Evolutionary conservation across 2,329 filamentous ascomycete species (phyloP), one percentile per base, ranked within the genome.

Genomic region (Seiridium unicorne): DNA sequence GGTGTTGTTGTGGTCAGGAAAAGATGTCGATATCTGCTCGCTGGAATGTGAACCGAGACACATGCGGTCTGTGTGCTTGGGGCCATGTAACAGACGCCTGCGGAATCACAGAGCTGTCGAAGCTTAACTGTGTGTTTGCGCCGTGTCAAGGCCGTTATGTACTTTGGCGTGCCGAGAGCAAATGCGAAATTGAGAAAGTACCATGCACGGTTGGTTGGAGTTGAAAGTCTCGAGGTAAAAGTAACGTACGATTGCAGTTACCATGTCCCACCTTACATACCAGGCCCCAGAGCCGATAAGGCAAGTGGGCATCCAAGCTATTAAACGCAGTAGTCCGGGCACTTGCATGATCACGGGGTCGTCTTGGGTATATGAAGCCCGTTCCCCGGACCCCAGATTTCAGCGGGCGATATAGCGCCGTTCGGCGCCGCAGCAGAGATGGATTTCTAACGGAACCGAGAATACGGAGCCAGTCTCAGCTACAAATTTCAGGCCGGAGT

Each of bases 331-430:
- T 51, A 38, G 49, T 35, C 49, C 35, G 49, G 49, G 46, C 46
- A 26, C 46, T 18, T 53, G 49, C 49, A 53, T 53, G 49, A 35
- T 53, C 49, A 53, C 35, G 49, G 49, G 49, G 32, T 13, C 38
- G 38, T 18, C 32, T 32, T 36, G 35, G 32, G 32, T 8, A 34
- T 34, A 53, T 53, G 18, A 36, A 36, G 49, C 49, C 49, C 32
- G 47, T 49, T 40, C 49, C 49, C 49, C 49, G 49, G 34, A 53
- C 49, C 49, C 49, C 49, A 53, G 49, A 53, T 53, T 53, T 38
- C 35, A 18, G 49, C 38, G 13, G 38, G 13, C 38, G 38, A 42
- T 42, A 40, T 38, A 49, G 47, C 47, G 34, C 49, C 49, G 49
- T 38, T 53, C 49, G 49, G 49, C 49, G 8, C 49, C 49, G 49